Percentiles rank a stretch among this genome's conserved stretches.
phyloP scores from a whole-genome alignment of 164 flowering plant genomes.

The Dillenia suffruticosa region DNA sequence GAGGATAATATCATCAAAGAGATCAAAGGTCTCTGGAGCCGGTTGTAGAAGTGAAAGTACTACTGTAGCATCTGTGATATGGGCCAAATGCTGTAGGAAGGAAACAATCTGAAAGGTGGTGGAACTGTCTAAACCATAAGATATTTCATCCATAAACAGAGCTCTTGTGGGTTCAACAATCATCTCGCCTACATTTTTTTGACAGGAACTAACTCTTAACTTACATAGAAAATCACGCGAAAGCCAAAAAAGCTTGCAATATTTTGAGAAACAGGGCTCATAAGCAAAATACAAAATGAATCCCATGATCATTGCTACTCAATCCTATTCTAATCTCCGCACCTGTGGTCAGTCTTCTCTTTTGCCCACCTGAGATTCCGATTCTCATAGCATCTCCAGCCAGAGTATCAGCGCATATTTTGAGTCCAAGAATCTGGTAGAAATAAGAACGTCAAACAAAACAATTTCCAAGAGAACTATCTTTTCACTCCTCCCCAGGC shows the following conservation, averaged over 20 bases:
- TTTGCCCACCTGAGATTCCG: slow-evolving; percentile 13
- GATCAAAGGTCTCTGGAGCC: slow-evolving; percentile 55
- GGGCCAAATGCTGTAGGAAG: slow-evolving; percentile 44
- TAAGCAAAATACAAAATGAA: too few species aligned
- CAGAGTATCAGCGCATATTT: slow-evolving; percentile 9
- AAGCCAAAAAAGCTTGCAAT: too few species aligned
- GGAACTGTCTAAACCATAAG: slow-evolving; percentile 55
- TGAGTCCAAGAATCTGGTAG: not conserved
- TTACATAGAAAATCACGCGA: too few species aligned
- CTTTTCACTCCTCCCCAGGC: not conserved
- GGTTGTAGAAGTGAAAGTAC: slow-evolving; percentile 60
- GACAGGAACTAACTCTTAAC: too few species aligned
- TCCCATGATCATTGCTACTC: too few species aligned
- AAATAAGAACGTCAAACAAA: not conserved
- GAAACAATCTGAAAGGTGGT: slow-evolving; percentile 49
- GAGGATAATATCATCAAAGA: slow-evolving; percentile 56
- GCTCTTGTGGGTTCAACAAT: slow-evolving; percentile 50
- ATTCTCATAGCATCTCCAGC: slow-evolving; percentile 11
- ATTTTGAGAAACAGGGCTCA: too few species aligned
- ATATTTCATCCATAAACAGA: slow-evolving; percentile 61
- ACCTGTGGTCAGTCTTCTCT: slow-evolving; percentile 13
- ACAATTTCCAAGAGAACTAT: not conserved
- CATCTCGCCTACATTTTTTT: slow-evolving; percentile 40
- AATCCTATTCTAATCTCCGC: too few species aligned
- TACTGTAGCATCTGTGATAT: slow-evolving; percentile 41